Evolutionary conservation across 2,329 filamentous ascomycete genomes (phyloP).

Genomic region (Alternaria gaisen): DNA sequence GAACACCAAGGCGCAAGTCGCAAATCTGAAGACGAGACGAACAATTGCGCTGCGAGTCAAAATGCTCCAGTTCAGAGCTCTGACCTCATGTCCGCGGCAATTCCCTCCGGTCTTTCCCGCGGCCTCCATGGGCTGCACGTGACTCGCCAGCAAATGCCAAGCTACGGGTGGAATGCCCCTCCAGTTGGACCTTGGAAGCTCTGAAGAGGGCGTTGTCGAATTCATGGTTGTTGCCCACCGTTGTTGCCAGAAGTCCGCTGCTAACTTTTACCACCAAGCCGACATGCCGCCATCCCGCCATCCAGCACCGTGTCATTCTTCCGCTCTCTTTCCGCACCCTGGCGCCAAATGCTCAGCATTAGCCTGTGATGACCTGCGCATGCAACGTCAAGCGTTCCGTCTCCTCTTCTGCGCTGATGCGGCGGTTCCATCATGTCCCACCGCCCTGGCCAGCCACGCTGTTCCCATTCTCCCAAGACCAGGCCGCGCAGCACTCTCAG

Average conservation of each 20-base stretch:
- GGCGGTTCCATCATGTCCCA: slow-evolving; percentile 27
- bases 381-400: slow-evolving; percentile 12
- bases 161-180: neutral
- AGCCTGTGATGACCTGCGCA: too few species aligned
- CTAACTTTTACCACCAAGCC: neutral
- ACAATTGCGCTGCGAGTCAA: slow-evolving; percentile 7
- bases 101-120: slow-evolving; percentile 12
- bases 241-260: neutral
- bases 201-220: neutral
- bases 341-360: slow-evolving; percentile 3
- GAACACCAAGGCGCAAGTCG: slow-evolving; percentile 5
- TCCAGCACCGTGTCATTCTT: neutral
- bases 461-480: slow-evolving; percentile 1
- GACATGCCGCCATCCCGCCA: neutral
- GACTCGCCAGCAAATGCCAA: slow-evolving; percentile 6
- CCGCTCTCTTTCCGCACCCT: slow-evolving; percentile 4
- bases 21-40: neutral
- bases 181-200: neutral
- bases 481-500: neutral
- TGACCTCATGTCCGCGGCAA: slow-evolving; percentile 14
- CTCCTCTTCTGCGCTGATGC: slow-evolving; percentile 29
- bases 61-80: slow-evolving; percentile 8
- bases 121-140: neutral
- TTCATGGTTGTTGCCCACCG: too few species aligned
- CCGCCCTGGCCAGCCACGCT: slow-evolving; percentile 21